Evolutionary conservation across 345 rosid genomes (phyloP), one percentile per base, ranked within the genome.

Genomic region (Hirschfeldia incana): DNA sequence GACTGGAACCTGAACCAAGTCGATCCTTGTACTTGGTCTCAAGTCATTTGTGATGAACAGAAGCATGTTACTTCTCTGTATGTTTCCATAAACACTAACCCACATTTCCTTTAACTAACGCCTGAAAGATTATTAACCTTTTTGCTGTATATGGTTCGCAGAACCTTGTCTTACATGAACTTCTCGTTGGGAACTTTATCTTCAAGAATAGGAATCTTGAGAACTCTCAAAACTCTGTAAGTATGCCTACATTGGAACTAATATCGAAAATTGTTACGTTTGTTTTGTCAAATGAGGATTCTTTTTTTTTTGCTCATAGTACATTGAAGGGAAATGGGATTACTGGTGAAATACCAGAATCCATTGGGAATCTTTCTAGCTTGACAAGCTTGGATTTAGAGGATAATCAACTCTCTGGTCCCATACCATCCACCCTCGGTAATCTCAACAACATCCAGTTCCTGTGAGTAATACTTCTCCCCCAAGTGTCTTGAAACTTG

Each of bases 11-110:
- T 53, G 79, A 86, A 86, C 83, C 95, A 65, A 86, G 97, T 92
- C 49, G 91, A 89, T 70, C 98, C 98, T n/a, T 94, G 98, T 85
- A 91, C 98, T 66, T 94, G 98, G 98, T 77, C 96, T 33, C 87
- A 88, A 80, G 88, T 94, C 32, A 79, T 64, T 13, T 92, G 97
- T 82, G 90, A 88, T 77, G 0, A 16, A 61, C 84, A 59, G 57
- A 62, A 74, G 44, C 79, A 74, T 66, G 98, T 94, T 69, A 26
- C 76, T 63, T 94, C 98, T 29, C 77, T 94, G 98, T 92, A 83
- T 85, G 95, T 77, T 76, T 60, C 12, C 12, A 37, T 37, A 9
- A 63, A 28, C 66, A 8, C 16, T 65, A 0, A 65, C 28, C 28
- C 15, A 36, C 29, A 65, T 13, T 34, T 63, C 32, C 46, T 44